These are phyloP conservation scores for Talaromyces pinophilus DNA, from an alignment of 2,329 filamentous ascomycete species.

Conservation along the genomic window DNA sequence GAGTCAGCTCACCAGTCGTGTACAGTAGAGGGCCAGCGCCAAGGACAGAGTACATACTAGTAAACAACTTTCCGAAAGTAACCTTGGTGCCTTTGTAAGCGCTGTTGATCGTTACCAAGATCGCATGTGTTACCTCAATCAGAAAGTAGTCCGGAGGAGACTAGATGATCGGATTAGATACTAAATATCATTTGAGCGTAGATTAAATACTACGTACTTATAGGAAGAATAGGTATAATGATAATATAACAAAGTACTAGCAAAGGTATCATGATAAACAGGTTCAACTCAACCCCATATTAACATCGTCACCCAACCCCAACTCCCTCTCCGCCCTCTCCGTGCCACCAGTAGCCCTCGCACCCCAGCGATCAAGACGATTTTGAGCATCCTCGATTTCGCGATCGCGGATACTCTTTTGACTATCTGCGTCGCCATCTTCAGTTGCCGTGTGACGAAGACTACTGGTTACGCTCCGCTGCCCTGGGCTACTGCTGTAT, in stretches of 20 bases:
- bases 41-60: neutral
- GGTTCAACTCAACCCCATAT: conserved; percentile 73
- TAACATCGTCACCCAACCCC: conserved; percentile 80
- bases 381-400: conserved; percentile 46
- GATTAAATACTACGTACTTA: neutral
- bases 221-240: neutral
- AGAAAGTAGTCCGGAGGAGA: neutral
- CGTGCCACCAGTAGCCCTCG: conserved; percentile 57
- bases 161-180: neutral
- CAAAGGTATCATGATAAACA: conserved; percentile 14
- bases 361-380: conserved; percentile 55
- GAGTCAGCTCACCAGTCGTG: neutral
- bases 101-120: neutral
- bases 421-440: conserved; percentile 32
- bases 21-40: neutral
- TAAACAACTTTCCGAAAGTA: neutral
- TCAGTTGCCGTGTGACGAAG: conserved; percentile 10
- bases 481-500: conserved; percentile 29
- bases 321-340: conserved; percentile 58
- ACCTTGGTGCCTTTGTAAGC: neutral
- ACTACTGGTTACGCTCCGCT: conserved; percentile 22
- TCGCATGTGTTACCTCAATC: neutral
- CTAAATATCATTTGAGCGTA: neutral
- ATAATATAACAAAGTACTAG: conserved; percentile 3
- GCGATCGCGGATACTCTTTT: conserved; percentile 39